Evolutionary conservation across 768 basidiomycete species (phyloP).

Genomic region (Lactarius psammicola): DNA sequence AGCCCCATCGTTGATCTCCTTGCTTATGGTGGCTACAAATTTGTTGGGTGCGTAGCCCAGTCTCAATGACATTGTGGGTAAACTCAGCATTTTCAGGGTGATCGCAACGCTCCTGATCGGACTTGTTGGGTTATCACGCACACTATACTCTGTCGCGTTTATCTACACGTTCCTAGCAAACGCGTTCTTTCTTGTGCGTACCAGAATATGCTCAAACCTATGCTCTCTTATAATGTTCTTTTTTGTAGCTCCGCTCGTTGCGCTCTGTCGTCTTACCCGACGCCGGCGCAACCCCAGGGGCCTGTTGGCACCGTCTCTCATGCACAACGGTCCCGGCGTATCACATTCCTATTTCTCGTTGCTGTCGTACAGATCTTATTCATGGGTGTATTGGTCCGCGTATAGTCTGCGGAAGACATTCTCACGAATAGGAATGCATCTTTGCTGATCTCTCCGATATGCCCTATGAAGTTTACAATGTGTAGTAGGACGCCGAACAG

Average conservation of each 20-base stretch:
- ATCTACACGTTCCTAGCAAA: slow-evolving; percentile 86
- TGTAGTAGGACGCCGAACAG: neutral
- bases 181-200: slow-evolving; percentile 86
- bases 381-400: slow-evolving; percentile 80
- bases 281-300: slow-evolving; percentile 44
- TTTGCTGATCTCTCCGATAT: slow-evolving; percentile 3
- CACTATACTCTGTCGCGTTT: slow-evolving; percentile 70
- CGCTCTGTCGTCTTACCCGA: slow-evolving; percentile 91
- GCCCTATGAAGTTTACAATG: neutral
- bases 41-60: slow-evolving; percentile 73
- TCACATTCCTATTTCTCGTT: slow-evolving; percentile 86
- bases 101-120: slow-evolving; percentile 76
- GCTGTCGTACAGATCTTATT: slow-evolving; percentile 80
- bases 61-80: neutral
- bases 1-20: slow-evolving; percentile 77
- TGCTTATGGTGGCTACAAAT: slow-evolving; percentile 96
- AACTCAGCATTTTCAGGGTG: slow-evolving; percentile 51
- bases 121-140: slow-evolving; percentile 58
- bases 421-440: neutral
- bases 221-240: slow-evolving; percentile 10
- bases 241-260: slow-evolving; percentile 80
- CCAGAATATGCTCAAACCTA: neutral
- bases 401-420: slow-evolving; percentile 34
- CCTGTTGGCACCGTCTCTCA: slow-evolving; percentile 39
- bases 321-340: slow-evolving; percentile 76